Conservation (phyloP, 2,329 filamentous ascomycete genomes). For the Fusarium phyllophilum region DNA sequence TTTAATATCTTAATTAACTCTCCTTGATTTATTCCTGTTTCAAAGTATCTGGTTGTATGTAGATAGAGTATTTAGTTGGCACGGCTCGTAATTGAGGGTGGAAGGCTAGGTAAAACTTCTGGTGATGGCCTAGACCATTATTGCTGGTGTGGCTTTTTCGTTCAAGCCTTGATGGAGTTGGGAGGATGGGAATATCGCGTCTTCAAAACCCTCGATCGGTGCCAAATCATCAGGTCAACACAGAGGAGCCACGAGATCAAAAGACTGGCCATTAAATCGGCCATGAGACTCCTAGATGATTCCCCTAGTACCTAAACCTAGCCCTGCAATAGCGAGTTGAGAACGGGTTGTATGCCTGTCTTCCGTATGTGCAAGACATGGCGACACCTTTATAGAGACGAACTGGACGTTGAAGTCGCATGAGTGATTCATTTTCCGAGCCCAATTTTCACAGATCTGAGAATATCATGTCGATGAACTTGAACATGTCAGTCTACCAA, state of each 20-base stretch:
- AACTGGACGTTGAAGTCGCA: background rate
- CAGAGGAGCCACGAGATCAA: background rate
- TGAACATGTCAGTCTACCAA: conserved; percentile 12
- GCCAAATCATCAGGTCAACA: background rate
- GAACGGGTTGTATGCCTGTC: background rate
- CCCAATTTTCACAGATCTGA: background rate
- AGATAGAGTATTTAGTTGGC: background rate
- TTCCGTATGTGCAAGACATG: background rate
- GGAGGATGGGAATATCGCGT: too few relatives aligned
- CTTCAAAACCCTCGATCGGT: background rate
- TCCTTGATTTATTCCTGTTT: accelerated
- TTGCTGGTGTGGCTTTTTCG: background rate
- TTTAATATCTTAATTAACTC: accelerated
- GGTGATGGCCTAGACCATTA: background rate
- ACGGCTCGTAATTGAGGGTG: background rate
- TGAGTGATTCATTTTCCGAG: background rate
- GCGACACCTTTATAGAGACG: background rate
- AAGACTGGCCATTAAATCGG: background rate
- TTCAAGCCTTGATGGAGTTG: background rate
- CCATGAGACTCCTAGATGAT: background rate
- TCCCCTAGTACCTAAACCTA: background rate
- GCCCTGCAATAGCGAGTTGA: background rate
- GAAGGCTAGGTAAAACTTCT: background rate
- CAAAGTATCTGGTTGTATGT: background rate
- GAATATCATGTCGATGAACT: conserved; percentile 15